Evolutionary conservation across 306 rosid genomes (phyloP), one percentile per base, ranked within the genome.

Genomic region (Sicyos baderoa): DNA sequence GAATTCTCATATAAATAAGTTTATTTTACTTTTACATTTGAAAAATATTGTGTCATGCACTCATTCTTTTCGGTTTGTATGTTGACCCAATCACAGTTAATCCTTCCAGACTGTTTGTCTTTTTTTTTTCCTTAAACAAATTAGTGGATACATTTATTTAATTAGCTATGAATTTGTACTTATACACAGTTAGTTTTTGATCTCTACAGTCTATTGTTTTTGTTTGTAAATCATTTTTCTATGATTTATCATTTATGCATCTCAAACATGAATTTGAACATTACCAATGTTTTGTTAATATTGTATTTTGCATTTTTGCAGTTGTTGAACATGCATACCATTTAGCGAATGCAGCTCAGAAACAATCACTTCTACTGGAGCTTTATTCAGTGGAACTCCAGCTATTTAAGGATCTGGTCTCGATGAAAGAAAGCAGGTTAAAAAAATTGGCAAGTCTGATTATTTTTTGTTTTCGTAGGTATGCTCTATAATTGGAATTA

Each of bases 321-420:
- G 99, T 90, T 71, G 84, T 93, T 58, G 96, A 90, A 79, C 96
- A 90, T 74, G 96, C 96, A 27, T 90, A 90, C 29, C 85, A 88
- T 44, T 75, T 86, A 78, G 91, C 86, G 51, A 93, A 71, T 79
- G 88, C 94, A 35, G 75, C 87, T 35, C 91, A 93, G 80, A 93
- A 88, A 82, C 99, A 93, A 75, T 84, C 77, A 75, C 86, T 93
- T 78, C 78, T 93, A 76, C 75, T 77, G 72, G 97, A 93, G 78
- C 75, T 90, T 21, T 93, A 85, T 81, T 93, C 91, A 27, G 70
- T 86, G 0, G 97, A 93, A 79, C 86, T 93, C 50, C 88, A 86
- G 79, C 80, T 90, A 77, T 93, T 90, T 81, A 90, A 88, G 88
- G 87, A 86, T 77, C 76, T 85, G 60, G 90, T 77, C 72, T n/a